Base-by-base conservation (phyloP, 1,139 yeast genomes). In the Sugiyamaella paludigena region DNA sequence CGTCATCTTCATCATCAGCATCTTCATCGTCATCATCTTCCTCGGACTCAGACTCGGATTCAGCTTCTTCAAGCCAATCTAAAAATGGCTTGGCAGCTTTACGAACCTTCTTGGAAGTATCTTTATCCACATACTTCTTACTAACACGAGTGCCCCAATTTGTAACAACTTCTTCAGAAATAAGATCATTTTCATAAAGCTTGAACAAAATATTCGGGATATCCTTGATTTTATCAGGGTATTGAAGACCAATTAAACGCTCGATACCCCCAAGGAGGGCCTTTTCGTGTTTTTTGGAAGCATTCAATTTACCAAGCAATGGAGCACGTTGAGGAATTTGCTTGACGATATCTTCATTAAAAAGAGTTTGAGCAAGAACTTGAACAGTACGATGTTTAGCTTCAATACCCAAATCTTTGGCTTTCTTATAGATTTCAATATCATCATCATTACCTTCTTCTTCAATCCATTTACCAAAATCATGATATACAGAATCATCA, bases 231-330 rank as follows among this genome's bases (percentile, higher is more conserved):
- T 89, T 76, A n/a, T 78, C 84, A 36, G 87, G 86, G 62, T 86
- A 81, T 64, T 84, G 87, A 56, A 86, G 72, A 55, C 98, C 98
- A 59, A 92, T 74, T 67, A 88, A 81, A 68, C 98, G 84, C 75
- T 92, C 98, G 60, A 92, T 77, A 55, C 98, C 99, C 59, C 99
- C 98, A 55, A 92, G 78, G 61, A 92, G 80, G 11, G 96, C 87
- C 73, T 81, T 86, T 73, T 94, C 96, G 62, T 80, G 87, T 47
- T 77, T 79, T 51, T 77, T 74, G 31, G 64, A 57, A 41, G 81
- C 72, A 60, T 88, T 80, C 54, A 92, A 77, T 70, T 91, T 92
- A 56, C 79, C 78, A 66, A 92, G 79, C 61, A 92, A 77, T 49
- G 97, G 95, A 54, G 80, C 77, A 69, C 92, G 98, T 51, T 78